These are phyloP conservation scores for Cyclotella sp. DNA, from an alignment of 108 stramenopile genomes.

Conservation along the genomic window DNA sequence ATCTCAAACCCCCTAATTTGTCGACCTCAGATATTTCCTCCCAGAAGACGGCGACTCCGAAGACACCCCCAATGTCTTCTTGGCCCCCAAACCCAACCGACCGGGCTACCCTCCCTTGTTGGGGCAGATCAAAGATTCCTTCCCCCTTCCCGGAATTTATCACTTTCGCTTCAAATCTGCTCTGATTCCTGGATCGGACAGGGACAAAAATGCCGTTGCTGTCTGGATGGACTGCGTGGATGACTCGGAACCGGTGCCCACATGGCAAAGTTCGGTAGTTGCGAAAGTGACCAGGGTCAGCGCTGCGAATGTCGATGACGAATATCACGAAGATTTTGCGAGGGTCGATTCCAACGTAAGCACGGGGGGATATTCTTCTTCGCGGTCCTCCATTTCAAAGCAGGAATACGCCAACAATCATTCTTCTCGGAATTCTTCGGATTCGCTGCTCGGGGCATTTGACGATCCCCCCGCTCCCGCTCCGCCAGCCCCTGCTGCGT, in stretches of 20 bases:
- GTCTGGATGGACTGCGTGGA: slow-evolving; percentile 92
- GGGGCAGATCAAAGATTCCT: slow-evolving; percentile 79
- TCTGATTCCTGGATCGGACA: slow-evolving; percentile 78
- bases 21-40: slow-evolving; percentile 84
- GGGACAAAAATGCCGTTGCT: slow-evolving; percentile 79
- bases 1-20: not conserved
- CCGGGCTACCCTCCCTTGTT: slow-evolving; percentile 81
- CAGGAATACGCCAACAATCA: slow-evolving; percentile 18
- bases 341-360: slow-evolving; percentile 41
- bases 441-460: slow-evolving; percentile 64
- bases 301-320: slow-evolving; percentile 75
- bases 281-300: slow-evolving; percentile 83
- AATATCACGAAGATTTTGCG: slow-evolving; percentile 64
- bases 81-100: slow-evolving; percentile 82
- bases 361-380: slow-evolving; percentile 24
- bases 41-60: slow-evolving; percentile 95
- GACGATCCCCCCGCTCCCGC: slow-evolving; percentile 56
- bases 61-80: slow-evolving; percentile 91
- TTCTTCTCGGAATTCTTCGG: slow-evolving; percentile 35
- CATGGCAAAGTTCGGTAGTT: slow-evolving; percentile 75
- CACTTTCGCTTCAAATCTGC: slow-evolving; percentile 97
- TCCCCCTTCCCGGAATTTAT: slow-evolving; percentile 93
- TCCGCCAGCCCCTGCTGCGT: slow-evolving; percentile 30
- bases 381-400: slow-evolving; percentile 39
- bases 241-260: slow-evolving; percentile 73